Conservation (phyloP, 208 protist species). For the Borovskyia barvae region DNA sequence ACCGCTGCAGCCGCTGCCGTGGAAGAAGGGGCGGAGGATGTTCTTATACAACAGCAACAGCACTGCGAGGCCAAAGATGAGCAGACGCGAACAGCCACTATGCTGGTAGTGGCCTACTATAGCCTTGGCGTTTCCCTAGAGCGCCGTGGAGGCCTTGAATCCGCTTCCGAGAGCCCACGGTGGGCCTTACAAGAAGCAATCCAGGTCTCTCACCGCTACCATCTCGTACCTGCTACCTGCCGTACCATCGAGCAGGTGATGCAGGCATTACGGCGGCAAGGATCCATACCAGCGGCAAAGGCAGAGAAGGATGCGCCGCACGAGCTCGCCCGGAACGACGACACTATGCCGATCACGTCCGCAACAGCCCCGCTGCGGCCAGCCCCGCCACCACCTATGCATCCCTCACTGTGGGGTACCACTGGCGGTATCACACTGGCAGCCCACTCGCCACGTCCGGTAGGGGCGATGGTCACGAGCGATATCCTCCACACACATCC, state of each 20-base stretch:
- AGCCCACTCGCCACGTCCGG: too few species aligned
- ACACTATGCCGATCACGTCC: too few species aligned
- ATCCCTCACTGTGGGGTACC: neutral
- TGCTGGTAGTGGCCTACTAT: slow-evolving; percentile 82
- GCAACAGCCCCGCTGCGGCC: neutral
- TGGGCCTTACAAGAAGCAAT: slow-evolving; percentile 55
- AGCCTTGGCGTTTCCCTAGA: slow-evolving; percentile 86
- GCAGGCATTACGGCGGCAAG: slow-evolving; percentile 39
- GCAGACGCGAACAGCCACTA: slow-evolving; percentile 40
- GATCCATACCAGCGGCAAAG: neutral
- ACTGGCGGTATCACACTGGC: too few species aligned
- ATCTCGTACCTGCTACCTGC: slow-evolving; percentile 46
- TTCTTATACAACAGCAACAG: slow-evolving; percentile 31
- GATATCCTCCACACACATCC: too few species aligned
- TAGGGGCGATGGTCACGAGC: too few species aligned
- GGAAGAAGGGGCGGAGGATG: slow-evolving; percentile 5
- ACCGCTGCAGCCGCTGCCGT: neutral
- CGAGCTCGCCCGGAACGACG: too few species aligned
- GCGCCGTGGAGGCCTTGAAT: slow-evolving; percentile 27
- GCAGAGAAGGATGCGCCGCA: neutral
- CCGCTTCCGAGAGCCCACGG: slow-evolving; percentile 38
- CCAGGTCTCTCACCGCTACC: slow-evolving; percentile 51
- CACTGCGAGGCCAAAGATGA: slow-evolving; percentile 22
- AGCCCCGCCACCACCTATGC: slow-evolving; percentile 1
- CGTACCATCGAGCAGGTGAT: slow-evolving; percentile 69